A percentile compares a stretch with the other conserved stretches of the same genome.
These are phyloP conservation scores for Calonectria henricotiae DNA, from an alignment of 2,329 filamentous ascomycete species.

Conservation along the genomic window DNA sequence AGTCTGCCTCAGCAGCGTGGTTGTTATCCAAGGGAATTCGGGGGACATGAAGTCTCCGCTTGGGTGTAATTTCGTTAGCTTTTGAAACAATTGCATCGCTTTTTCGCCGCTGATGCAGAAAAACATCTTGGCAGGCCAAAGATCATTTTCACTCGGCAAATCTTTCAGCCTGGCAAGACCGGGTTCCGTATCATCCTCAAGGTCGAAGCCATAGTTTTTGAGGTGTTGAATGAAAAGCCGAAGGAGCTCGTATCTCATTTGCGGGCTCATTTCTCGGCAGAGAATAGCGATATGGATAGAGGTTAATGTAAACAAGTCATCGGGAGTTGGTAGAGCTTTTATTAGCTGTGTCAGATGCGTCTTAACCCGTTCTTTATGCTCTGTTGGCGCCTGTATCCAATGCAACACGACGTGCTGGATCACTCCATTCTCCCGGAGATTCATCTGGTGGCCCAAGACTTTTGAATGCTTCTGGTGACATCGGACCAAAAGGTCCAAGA, in stretches of 20 bases:
- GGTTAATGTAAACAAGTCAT: background rate
- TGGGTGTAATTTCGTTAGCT: conserved; percentile 37
- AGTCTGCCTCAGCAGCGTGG: conserved; percentile 36
- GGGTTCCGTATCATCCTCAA: conserved; percentile 43
- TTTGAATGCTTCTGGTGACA: conserved; percentile 33
- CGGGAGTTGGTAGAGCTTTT: conserved; percentile 14
- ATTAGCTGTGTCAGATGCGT: conserved; percentile 33
- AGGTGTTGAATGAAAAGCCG: conserved; percentile 46
- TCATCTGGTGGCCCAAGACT: conserved; percentile 1
- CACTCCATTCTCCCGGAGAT: conserved; percentile 16
- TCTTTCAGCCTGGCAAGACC: conserved; percentile 30
- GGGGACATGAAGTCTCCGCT: conserved; percentile 40
- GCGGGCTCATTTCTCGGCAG: background rate
- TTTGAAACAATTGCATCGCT: conserved; percentile 41
- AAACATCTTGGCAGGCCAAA: conserved; percentile 43
- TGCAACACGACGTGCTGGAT: conserved; percentile 39
- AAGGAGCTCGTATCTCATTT: conserved; percentile 47
- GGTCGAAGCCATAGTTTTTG: conserved; percentile 43
- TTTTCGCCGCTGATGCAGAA: conserved; percentile 37
- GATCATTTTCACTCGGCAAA: background rate
- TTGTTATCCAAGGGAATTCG: background rate
- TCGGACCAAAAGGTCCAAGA: conserved; percentile 41
- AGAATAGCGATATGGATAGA: background rate
- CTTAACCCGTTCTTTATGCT: conserved; percentile 18
- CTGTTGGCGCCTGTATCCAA: conserved; percentile 34